A percentile compares a stretch with the other conserved stretches of the same genome.
Evolutionary conservation across 1,284 basidiomycete species (phyloP).

Genomic region (Butyriboletus appendiculatus): DNA sequence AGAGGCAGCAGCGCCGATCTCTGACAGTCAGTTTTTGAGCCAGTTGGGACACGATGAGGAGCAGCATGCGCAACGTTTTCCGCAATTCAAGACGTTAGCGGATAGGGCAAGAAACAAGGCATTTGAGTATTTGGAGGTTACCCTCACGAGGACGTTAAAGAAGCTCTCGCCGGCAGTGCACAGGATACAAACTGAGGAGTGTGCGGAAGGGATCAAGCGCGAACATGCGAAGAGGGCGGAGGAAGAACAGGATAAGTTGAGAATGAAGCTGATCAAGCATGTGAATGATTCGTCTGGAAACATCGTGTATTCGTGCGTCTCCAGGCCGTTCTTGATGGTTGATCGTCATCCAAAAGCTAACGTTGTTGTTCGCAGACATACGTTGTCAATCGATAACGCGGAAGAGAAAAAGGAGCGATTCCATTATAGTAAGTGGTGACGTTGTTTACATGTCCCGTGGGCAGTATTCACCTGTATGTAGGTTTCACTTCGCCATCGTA

Average conservation of each 20-base stretch:
- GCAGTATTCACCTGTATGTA: background rate
- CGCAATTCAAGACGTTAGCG: background rate
- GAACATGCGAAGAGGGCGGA: constrained; percentile 9
- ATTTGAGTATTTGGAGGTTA: constrained; percentile 2
- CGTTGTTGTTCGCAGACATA: constrained; percentile 13
- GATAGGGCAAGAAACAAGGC: constrained; percentile 5
- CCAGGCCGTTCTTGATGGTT: background rate
- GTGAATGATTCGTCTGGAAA: constrained; percentile 23
- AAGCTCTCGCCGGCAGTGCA: constrained; percentile 9
- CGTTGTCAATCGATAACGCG: constrained; percentile 9
- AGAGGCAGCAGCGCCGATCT: background rate
- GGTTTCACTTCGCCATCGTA: constrained; percentile 4
- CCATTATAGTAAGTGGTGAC: constrained; percentile 2
- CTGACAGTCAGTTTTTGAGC: constrained; percentile 14
- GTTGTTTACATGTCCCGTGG: background rate
- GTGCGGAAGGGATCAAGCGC: background rate
- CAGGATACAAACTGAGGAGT: constrained; percentile 7
- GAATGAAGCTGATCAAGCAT: constrained; percentile 26
- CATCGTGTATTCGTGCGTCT: constrained; percentile 17
- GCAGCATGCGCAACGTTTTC: background rate
- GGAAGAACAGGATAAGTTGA: constrained; percentile 14
- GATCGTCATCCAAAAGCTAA: background rate
- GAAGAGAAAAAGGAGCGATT: background rate
- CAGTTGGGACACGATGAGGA: constrained; percentile 2
- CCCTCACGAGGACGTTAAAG: background rate